Percentiles rank a stretch among this genome's conserved stretches.
Conservation (phyloP, 1,284 basidiomycete genomes). For the Malassezia globosa region DNA sequence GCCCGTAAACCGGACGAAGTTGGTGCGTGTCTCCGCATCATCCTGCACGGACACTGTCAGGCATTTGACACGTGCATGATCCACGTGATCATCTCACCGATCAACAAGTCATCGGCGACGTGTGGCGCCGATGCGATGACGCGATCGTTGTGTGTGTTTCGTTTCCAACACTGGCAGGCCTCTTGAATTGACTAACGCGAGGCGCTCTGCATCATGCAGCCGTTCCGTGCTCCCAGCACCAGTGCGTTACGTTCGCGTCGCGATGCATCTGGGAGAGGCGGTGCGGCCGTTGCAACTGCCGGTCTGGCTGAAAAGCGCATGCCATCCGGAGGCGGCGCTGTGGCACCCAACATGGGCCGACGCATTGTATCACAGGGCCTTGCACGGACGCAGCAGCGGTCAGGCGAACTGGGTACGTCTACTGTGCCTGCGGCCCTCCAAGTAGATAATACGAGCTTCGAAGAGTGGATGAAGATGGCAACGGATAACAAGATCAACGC, state of each 20-base stretch:
- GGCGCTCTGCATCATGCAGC: constrained; percentile 8
- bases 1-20: no score
- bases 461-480: constrained; percentile 99
- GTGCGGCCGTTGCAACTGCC: no score
- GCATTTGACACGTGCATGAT: no score
- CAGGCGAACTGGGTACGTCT: constrained; percentile 4
- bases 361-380: constrained; percentile 15
- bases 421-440: constrained; percentile 22
- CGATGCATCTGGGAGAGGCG: constrained; percentile 3
- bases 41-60: no score
- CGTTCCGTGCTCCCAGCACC: constrained; percentile 14
- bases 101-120: no score
- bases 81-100: no score
- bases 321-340: neutral
- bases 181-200: no score
- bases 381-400: constrained; percentile 10
- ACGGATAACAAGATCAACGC: constrained; percentile 99
- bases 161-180: neutral
- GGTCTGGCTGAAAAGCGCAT: constrained; percentile 2
- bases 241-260: constrained; percentile 1
- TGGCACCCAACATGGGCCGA: neutral
- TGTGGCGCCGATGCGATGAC: no score
- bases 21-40: no score
- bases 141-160: neutral
- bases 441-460: constrained; percentile 49